Conservation (phyloP, 192 early-diverging fungal species). For the Chytriomyces sp. region DNA sequence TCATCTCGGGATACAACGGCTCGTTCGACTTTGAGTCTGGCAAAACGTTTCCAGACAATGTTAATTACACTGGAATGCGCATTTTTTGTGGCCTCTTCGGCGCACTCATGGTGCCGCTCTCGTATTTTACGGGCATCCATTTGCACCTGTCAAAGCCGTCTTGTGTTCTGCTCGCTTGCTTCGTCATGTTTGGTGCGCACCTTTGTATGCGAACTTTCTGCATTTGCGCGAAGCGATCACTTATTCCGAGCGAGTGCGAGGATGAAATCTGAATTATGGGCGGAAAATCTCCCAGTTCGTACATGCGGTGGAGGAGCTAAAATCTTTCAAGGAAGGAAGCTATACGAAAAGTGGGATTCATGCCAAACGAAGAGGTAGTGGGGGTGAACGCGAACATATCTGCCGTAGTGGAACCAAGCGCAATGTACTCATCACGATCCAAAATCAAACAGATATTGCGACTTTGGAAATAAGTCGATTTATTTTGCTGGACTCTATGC, state of each 20-base stretch:
- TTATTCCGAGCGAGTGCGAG: too few species aligned
- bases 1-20: slow-evolving; percentile 84
- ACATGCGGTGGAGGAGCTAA: too few species aligned
- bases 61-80: slow-evolving; percentile 90
- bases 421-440: too few species aligned
- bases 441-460: slow-evolving; percentile 65
- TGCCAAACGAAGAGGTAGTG: too few species aligned
- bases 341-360: too few species aligned
- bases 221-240: not conserved
- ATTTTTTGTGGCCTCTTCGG: slow-evolving; percentile 88
- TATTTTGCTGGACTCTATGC: slow-evolving; percentile 93
- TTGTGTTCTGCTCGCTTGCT: slow-evolving; percentile 71
- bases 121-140: slow-evolving; percentile 83
- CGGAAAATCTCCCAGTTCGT: too few species aligned
- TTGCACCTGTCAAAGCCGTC: slow-evolving; percentile 70
- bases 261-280: too few species aligned
- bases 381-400: too few species aligned
- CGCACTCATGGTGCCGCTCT: slow-evolving; percentile 81
- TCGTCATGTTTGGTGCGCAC: slow-evolving; percentile 74
- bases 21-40: slow-evolving; percentile 83
- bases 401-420: too few species aligned
- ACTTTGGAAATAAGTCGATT: slow-evolving; percentile 81
- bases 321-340: too few species aligned
- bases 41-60: slow-evolving; percentile 70
- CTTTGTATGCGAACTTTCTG: not conserved